Conservation (phyloP, 805 yeast genomes). For the Saccharomyces paradoxus region DNA sequence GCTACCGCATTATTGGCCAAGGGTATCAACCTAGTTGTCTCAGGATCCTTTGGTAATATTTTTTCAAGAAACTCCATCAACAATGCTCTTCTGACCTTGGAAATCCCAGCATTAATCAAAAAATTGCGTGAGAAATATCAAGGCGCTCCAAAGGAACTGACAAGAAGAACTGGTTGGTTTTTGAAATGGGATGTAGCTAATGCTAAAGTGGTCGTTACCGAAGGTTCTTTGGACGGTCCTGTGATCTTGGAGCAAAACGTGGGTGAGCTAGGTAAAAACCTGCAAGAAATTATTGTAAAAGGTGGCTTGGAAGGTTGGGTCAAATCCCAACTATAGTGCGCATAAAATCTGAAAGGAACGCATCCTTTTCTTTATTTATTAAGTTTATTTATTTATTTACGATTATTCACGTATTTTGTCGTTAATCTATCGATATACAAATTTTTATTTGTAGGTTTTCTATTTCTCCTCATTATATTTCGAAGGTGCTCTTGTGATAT, state of each 20-base stretch:
- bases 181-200: constrained; percentile 88
- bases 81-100: constrained; percentile 88
- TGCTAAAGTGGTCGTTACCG: constrained; percentile 72
- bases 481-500: not conserved
- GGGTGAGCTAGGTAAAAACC: constrained; percentile 89
- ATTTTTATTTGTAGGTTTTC: not conserved
- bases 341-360: not conserved
- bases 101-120: constrained; percentile 79
- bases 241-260: constrained; percentile 76
- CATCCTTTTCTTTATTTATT: constrained; percentile 1
- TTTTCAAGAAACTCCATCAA: constrained; percentile 93
- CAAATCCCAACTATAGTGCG: constrained; percentile 47
- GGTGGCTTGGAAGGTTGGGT: constrained; percentile 99
- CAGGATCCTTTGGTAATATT: constrained; percentile 96
- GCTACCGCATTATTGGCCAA: constrained; percentile 96
- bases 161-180: constrained; percentile 91
- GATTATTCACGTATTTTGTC: not conserved
- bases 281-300: constrained; percentile 92
- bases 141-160: constrained; percentile 54
- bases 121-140: constrained; percentile 63
- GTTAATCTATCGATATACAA: not conserved
- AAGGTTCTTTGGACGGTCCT: constrained; percentile 41
- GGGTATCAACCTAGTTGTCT: constrained; percentile 85
- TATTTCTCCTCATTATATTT: not conserved
- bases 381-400: not conserved